A percentile compares a stretch with the other conserved stretches of the same genome.
Evolutionary conservation across 1,284 basidiomycete species (phyloP).

Genomic region (Meripilus lineatus): DNA sequence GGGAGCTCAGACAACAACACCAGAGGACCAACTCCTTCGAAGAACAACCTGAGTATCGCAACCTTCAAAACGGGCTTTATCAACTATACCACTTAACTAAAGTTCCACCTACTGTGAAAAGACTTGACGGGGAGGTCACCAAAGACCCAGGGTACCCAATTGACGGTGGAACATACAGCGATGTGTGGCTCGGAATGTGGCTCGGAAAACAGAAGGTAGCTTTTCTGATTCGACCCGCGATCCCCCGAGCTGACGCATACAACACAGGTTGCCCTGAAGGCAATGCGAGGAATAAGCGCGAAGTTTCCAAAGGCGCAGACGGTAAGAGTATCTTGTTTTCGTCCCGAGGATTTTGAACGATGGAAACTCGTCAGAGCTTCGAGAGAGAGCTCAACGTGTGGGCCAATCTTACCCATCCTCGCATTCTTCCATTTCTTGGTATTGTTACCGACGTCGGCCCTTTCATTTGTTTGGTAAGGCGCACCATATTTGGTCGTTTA

Average conservation of each 20-base stretch:
- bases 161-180: constrained; percentile 44
- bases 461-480: constrained; percentile 41
- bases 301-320: constrained; percentile 35
- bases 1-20: too few relatives aligned
- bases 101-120: constrained; percentile 44
- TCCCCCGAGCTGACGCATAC: too few relatives aligned
- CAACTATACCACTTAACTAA: constrained; percentile 44
- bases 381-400: constrained; percentile 49
- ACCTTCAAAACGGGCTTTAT: constrained; percentile 22
- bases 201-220: constrained; percentile 38
- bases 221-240: not conserved
- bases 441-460: constrained; percentile 48
- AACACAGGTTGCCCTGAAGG: constrained; percentile 57
- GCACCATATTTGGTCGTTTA: constrained; percentile 1
- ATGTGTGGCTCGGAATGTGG: constrained; percentile 50
- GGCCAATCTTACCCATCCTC: constrained; percentile 41
- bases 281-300: constrained; percentile 39
- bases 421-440: constrained; percentile 48
- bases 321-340: constrained; percentile 23
- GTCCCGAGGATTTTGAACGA: too few relatives aligned
- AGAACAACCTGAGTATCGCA: too few relatives aligned
- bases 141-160: constrained; percentile 33
- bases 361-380: too few relatives aligned
- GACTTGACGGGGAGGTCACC: constrained; percentile 44
- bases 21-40: too few relatives aligned